phyloP scores from a whole-genome alignment of 1,284 basidiomycete species.

The Pterulicium gracile region DNA sequence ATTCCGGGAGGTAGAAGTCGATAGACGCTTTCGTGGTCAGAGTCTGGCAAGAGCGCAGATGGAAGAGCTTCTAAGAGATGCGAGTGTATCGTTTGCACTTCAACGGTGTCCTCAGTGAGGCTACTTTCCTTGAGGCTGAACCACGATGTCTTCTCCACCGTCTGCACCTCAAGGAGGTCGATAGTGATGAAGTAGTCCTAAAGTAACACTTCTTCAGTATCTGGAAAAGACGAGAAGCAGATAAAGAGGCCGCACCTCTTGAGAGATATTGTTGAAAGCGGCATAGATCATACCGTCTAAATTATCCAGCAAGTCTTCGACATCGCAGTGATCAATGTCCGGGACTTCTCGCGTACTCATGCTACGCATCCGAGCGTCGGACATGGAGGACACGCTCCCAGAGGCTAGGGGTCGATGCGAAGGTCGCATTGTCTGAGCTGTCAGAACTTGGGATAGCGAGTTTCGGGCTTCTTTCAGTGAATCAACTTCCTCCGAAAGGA shows the following conservation, averaged over 20 bases:
- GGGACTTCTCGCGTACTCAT: slow-evolving; percentile 45
- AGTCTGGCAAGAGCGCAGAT: slow-evolving; percentile 57
- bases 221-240: slow-evolving; percentile 2
- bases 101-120: slow-evolving; percentile 44
- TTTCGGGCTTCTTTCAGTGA: slow-evolving; percentile 32
- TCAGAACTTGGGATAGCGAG: slow-evolving; percentile 33
- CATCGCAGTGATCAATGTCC: slow-evolving; percentile 52
- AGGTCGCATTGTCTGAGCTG: slow-evolving; percentile 52
- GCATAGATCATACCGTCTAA: slow-evolving; percentile 65
- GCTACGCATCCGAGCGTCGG: slow-evolving; percentile 22
- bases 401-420: slow-evolving; percentile 20
- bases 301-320: slow-evolving; percentile 62
- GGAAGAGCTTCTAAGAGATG: slow-evolving; percentile 61
- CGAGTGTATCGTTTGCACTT: slow-evolving; percentile 67
- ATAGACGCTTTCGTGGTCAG: slow-evolving; percentile 57
- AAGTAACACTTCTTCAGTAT: slow-evolving; percentile 6
- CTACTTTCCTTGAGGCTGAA: slow-evolving; percentile 45
- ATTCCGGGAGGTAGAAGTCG: slow-evolving; percentile 63
- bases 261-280: slow-evolving; percentile 60
- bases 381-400: slow-evolving; percentile 17
- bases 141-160: slow-evolving; percentile 68
- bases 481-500: slow-evolving; percentile 17
- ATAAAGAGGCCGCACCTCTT: slow-evolving; percentile 40
- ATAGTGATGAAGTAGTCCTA: slow-evolving; percentile 66
- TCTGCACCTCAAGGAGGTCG: slow-evolving; percentile 71